phyloP scores from a whole-genome alignment of 2,329 filamentous ascomycete species.

The Monilinia polystroma region DNA sequence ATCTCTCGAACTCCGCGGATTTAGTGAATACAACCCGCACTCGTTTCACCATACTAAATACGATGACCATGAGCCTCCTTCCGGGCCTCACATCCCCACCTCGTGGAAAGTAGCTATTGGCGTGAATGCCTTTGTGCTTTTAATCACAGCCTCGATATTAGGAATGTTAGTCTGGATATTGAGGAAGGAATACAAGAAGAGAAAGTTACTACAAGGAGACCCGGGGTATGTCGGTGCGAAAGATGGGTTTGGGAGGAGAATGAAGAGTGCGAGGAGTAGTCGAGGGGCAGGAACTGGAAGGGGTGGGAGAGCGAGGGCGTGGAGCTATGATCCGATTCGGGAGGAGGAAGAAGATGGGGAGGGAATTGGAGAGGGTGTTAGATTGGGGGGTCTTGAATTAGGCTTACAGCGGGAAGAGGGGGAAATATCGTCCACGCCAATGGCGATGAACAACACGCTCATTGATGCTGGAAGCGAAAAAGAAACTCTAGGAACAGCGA shows the following conservation, averaged over 20 bases:
- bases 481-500: not conserved
- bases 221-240: conserved; percentile 15
- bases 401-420: not conserved
- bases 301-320: conserved; percentile 11
- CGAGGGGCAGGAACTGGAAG: not conserved
- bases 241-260: conserved; percentile 21
- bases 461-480: not conserved
- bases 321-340: conserved; percentile 22
- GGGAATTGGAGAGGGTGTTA: not conserved
- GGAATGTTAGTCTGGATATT: conserved; percentile 21
- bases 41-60: conserved; percentile 17
- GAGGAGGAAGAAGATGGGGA: conserved; percentile 17
- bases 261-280: conserved; percentile 20
- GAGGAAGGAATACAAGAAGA: conserved; percentile 18
- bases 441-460: not conserved
- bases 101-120: conserved; percentile 23
- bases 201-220: conserved; percentile 6
- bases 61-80: not conserved
- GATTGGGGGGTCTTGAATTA: not conserved
- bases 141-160: conserved; percentile 19
- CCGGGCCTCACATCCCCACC: conserved; percentile 17
- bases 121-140: conserved; percentile 21
- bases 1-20: conserved; percentile 10
- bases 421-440: not conserved
- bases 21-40: not conserved